Conservation (phyloP, 1,139 yeast species). For the Hansenula anomala region DNA sequence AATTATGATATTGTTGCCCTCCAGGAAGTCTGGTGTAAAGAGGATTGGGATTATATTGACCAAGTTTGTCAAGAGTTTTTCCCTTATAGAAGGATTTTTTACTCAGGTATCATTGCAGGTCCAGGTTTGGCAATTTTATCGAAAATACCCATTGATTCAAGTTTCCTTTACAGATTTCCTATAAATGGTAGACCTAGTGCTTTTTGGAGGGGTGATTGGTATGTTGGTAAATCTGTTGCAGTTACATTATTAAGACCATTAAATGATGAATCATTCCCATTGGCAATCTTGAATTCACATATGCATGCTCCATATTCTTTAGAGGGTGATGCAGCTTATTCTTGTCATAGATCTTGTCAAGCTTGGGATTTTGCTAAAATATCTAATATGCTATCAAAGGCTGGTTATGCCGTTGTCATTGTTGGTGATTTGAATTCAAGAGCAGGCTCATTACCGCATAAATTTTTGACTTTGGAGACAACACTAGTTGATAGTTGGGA, state of each 20-base stretch:
- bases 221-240: conserved; percentile 87
- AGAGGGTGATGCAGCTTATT: conserved; percentile 82
- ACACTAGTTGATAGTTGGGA: conserved; percentile 84
- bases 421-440: conserved; percentile 92
- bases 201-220: conserved; percentile 94
- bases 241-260: conserved; percentile 63
- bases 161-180: conserved; percentile 80
- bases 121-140: conserved; percentile 90
- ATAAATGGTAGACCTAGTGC: conserved; percentile 95
- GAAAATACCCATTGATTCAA: conserved; percentile 73
- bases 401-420: conserved; percentile 81
- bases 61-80: conserved; percentile 39
- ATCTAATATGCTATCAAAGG: conserved; percentile 53
- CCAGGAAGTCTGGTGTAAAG: conserved; percentile 90
- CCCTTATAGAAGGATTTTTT: conserved; percentile 68
- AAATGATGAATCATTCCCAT: conserved; percentile 40
- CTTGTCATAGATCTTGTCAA: conserved; percentile 88
- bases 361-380: conserved; percentile 91
- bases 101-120: conserved; percentile 83
- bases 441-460: conserved; percentile 82
- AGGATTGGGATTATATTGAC: conserved; percentile 70
- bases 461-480: conserved; percentile 65
- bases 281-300: conserved; percentile 85
- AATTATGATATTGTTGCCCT: conserved; percentile 81
- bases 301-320: conserved; percentile 95